A percentile compares a stretch with the other conserved stretches of the same genome.
Evolutionary conservation across 176 grass and related monocot genomes (phyloP).

Genomic region (Rhipidocladum racemiflorum): DNA sequence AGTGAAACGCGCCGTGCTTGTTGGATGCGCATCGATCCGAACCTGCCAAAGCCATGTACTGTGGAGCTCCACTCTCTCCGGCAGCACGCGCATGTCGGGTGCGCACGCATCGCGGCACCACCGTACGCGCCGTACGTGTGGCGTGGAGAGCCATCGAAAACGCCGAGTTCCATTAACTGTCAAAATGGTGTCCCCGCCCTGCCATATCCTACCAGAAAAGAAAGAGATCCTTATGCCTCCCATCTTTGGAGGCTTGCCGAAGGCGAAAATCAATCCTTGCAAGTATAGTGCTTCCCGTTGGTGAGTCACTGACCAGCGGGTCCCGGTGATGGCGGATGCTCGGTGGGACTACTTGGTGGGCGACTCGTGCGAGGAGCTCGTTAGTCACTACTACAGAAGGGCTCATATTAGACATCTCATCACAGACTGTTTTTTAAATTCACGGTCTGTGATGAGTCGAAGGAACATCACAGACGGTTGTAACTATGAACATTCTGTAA

Average conservation of each 20-base stretch:
- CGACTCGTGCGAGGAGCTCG: background rate
- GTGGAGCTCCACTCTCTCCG: background rate
- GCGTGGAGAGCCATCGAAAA: conserved; percentile 41
- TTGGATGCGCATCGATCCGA: background rate
- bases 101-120: background rate
- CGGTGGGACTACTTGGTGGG: background rate
- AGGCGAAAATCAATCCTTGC: background rate
- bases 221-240: background rate
- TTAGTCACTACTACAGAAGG: no score
- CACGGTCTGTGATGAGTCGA: no score
- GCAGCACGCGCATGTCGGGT: background rate
- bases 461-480: no score
- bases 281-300: background rate
- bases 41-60: background rate
- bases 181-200: background rate
- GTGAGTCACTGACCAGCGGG: background rate
- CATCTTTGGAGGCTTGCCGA: background rate
- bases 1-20: background rate
- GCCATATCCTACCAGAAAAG: background rate
- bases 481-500: no score
- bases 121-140: background rate
- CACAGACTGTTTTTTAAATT: no score
- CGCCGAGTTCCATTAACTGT: background rate
- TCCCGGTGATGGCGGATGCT: background rate
- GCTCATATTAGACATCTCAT: no score